Evolutionary conservation across 2,329 filamentous ascomycete species (phyloP), one percentile per base, ranked within the genome.

Genomic region (Aurifilum marmelostoma): DNA sequence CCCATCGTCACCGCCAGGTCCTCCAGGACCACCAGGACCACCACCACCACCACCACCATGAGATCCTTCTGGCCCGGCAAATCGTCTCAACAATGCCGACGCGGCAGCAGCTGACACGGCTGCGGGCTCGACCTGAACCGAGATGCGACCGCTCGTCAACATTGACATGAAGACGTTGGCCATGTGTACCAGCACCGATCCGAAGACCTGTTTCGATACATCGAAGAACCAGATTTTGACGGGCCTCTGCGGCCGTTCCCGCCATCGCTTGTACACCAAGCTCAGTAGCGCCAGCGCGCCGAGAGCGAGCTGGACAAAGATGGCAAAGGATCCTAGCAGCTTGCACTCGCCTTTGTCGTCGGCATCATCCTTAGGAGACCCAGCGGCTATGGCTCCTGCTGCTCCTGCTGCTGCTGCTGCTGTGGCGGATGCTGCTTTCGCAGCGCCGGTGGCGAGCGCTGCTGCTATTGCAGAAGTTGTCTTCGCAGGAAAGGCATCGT

Each of bases 221-320:
- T 99, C 96, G 79, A 98, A 99, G 79, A 92, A 94, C 95, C 96
- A 99, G 73, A 99, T 94, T 85, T 97, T 97, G 76, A 98, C 77
- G 0, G 95, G 95, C 67, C 96, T 88, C 78, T 97, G 95, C 1
- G 96, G 95, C 68, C 92, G 87, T 81, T 99, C 96, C 73, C 92
- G 88, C 89, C 92, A 97, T 74, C 96, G 88, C 83, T 99, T 99
- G 83, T 89, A 97, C 9, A 98, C 95, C 63, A 99, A 86, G 0
- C 94, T 92, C 67, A 95, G 83, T 65, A 98, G 82, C 11, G 96
- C 96, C 67, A 97, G 83, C 24, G 86, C 88, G 24, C 96, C 96
- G 24, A 99, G 88, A 1, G 93, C 92, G 58, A 88, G 91, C 82
- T 99, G 96, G 7, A 99, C 91, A 43, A 99, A 77, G 67, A 99